Percentiles rank a stretch among this genome's conserved stretches.
Evolutionary conservation across 2,329 filamentous ascomycete genomes (phyloP).

Genomic region (Colletotrichum siamense): DNA sequence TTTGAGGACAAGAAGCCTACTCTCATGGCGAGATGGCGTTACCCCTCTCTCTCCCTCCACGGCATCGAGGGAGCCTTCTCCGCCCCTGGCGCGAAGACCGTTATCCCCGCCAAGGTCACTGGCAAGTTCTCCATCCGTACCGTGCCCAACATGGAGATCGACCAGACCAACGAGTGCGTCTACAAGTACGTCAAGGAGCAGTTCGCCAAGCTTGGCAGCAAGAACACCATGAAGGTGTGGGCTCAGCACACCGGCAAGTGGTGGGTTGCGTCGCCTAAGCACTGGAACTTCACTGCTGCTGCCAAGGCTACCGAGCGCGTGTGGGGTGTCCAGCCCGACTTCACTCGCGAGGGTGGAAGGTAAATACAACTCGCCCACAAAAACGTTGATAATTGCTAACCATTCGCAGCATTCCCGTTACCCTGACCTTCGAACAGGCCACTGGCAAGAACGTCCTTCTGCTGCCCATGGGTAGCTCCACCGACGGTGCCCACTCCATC

Average conservation of each 20-base stretch:
- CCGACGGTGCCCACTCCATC: slow-evolving; percentile 94
- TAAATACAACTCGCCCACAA: slow-evolving; percentile 40
- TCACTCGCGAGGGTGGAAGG: slow-evolving; percentile 94
- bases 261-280: slow-evolving; percentile 97
- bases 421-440: slow-evolving; percentile 95
- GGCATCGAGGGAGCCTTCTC: slow-evolving; percentile 96
- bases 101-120: slow-evolving; percentile 96
- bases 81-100: slow-evolving; percentile 92
- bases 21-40: slow-evolving; percentile 95
- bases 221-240: slow-evolving; percentile 86
- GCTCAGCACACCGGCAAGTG: slow-evolving; percentile 94
- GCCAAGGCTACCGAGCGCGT: slow-evolving; percentile 96
- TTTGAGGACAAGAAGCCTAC: slow-evolving; percentile 88
- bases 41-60: slow-evolving; percentile 91
- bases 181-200: slow-evolving; percentile 83
- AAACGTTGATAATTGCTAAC: not conserved
- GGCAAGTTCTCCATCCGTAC: slow-evolving; percentile 99
- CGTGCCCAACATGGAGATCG: slow-evolving; percentile 95
- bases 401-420: slow-evolving; percentile 84
- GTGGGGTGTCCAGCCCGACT: slow-evolving; percentile 91
- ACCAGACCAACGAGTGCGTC: slow-evolving; percentile 85
- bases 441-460: slow-evolving; percentile 97
- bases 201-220: slow-evolving; percentile 86
- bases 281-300: slow-evolving; percentile 98
- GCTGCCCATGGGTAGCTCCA: slow-evolving; percentile 96